phyloP scores from a whole-genome alignment of 1,284 basidiomycete species.

The Veloboletus limbatus region DNA sequence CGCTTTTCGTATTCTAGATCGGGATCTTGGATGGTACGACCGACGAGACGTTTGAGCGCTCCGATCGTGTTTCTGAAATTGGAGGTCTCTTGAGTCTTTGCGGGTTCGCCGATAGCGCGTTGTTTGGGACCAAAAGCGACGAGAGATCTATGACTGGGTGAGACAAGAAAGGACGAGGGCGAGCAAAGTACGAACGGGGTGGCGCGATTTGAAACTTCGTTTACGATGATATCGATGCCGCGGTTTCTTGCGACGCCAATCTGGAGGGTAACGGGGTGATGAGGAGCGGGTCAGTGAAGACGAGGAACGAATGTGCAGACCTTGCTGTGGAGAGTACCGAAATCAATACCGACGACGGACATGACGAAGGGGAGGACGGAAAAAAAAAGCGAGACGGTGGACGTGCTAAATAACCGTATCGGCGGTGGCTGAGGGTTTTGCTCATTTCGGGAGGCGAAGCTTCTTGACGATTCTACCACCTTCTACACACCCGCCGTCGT shows the following conservation, averaged over 20 bases:
- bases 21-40: constrained; percentile 71
- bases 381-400: no score
- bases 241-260: constrained; percentile 92
- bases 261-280: constrained; percentile 42
- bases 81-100: constrained; percentile 96
- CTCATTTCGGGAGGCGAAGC: no score
- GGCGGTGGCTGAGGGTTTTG: no score
- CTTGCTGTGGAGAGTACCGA: constrained; percentile 86
- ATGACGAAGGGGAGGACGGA: no score
- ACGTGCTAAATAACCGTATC: constrained; percentile 21
- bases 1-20: constrained; percentile 86
- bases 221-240: constrained; percentile 93
- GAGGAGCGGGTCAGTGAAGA: constrained; percentile 3
- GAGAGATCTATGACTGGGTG: constrained; percentile 62
- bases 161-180: not conserved
- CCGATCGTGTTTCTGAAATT: constrained; percentile 97
- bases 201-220: constrained; percentile 92
- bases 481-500: constrained; percentile 23
- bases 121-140: constrained; percentile 90
- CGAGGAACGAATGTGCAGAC: constrained; percentile 35
- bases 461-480: constrained; percentile 29
- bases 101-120: constrained; percentile 86
- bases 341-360: constrained; percentile 91
- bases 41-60: constrained; percentile 84
- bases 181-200: constrained; percentile 68